These are phyloP conservation scores for Rubia balearica DNA, from an alignment of 305 asterid species.

Conservation along the genomic window DNA sequence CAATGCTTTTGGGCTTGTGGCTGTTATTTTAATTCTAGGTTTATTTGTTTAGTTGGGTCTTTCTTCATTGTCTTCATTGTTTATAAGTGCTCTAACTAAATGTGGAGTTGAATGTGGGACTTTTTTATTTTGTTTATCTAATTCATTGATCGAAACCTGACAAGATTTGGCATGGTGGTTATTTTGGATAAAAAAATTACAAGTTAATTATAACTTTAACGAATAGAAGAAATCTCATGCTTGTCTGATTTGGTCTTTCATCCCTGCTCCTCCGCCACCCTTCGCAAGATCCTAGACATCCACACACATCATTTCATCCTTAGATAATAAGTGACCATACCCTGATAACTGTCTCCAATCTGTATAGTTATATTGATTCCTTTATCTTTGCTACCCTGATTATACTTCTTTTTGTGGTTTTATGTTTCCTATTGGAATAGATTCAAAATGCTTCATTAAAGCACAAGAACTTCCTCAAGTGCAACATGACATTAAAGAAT, in stretches of 20 bases:
- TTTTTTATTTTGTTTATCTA: neutral
- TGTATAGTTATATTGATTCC: slow-evolving; percentile 1
- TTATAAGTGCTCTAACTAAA: neutral
- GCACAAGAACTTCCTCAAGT: slow-evolving; percentile 60
- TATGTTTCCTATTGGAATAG: slow-evolving; percentile 90
- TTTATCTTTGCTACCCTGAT: slow-evolving; percentile 12
- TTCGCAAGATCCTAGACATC: no score
- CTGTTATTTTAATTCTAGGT: neutral
- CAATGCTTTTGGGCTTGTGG: neutral
- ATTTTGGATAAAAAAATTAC: neutral
- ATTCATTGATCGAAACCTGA: neutral
- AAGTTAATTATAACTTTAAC: neutral
- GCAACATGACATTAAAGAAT: slow-evolving; percentile 53
- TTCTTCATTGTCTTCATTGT: neutral
- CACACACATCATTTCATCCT: neutral
- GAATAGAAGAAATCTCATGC: neutral
- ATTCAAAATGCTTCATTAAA: slow-evolving; percentile 76
- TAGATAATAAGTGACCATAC: slow-evolving; percentile 8
- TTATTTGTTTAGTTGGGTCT: neutral
- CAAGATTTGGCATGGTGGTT: neutral
- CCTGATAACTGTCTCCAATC: slow-evolving; percentile 8
- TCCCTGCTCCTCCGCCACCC: neutral
- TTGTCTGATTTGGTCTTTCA: neutral
- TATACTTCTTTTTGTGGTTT: slow-evolving; percentile 20
- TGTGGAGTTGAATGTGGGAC: neutral